These are phyloP conservation scores for Fusarium veterinarium DNA, from an alignment of 2,329 filamentous ascomycete genomes.

Conservation along the genomic window DNA sequence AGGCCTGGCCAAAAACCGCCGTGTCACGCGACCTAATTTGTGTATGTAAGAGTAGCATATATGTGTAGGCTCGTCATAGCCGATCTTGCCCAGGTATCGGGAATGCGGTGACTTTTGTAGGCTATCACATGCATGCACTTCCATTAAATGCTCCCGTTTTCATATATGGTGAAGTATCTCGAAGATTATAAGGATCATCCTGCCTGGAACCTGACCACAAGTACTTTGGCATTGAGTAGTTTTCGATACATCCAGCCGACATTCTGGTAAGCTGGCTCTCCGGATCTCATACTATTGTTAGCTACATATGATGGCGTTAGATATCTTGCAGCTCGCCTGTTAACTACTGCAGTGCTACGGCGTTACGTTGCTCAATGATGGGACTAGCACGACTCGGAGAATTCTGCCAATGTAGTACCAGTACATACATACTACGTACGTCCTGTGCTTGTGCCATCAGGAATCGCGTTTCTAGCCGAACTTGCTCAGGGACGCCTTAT, in stretches of 20 bases:
- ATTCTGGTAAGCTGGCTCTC: neutral
- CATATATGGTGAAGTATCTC: conserved; percentile 2
- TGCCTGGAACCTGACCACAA: neutral
- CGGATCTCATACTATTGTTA: neutral
- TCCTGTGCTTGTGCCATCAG: conserved; percentile 39
- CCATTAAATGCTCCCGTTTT: neutral
- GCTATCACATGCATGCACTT: neutral
- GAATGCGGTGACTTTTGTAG: neutral
- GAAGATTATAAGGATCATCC: neutral
- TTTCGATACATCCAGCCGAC: neutral
- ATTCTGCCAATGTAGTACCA: conserved; percentile 39
- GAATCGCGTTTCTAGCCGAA: conserved; percentile 25
- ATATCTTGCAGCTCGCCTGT: conserved; percentile 7
- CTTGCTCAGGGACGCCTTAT: neutral
- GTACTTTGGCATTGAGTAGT: neutral
- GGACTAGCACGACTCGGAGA: conserved; percentile 41
- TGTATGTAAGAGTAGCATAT: conserved; percentile 9
- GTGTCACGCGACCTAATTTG: conserved; percentile 11
- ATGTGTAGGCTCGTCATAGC: conserved; percentile 1
- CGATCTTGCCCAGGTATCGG: conserved; percentile 11
- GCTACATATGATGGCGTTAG: neutral
- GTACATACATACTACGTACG: neutral
- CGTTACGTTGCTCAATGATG: conserved; percentile 33
- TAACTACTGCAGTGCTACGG: conserved; percentile 12
- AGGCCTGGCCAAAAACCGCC: conserved; percentile 9